Base-by-base conservation (phyloP, 352 stramenopile genomes). In the Lagenidium giganteum region DNA sequence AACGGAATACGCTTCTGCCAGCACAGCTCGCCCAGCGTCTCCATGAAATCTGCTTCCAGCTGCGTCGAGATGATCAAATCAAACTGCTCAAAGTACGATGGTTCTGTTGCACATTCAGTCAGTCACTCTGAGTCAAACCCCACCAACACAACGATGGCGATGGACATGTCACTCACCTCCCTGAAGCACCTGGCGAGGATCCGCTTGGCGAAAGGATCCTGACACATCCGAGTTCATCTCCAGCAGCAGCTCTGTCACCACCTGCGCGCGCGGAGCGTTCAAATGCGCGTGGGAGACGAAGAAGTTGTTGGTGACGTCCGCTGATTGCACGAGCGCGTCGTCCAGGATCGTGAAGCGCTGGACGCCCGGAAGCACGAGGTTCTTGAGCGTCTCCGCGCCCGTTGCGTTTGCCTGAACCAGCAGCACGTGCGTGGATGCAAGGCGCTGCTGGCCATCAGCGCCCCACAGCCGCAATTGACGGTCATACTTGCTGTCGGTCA, bases 381-480 rank as follows among this genome's bases (percentile, higher is more conserved):
- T 99, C 76, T 99, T 99, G 38, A 99, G 74, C 22, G 93, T 96
- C 73, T 99, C 96, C 2, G 95, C 95, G 11, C 92, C 96, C 4
- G 89, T 97, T 8, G 95, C 80, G 13, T 89, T 83, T 1, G 94
- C 87, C 20, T 94, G 69, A 8, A 99, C 35, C 16, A 98, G 69
- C 22, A 98, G 61, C 8, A 98, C 78, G 56, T 90, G 74, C 35
- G 91, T 94, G 29, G 60, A 76, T 24, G 78, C 79, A 7, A 99
- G 73, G 1, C 77, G 75, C 20, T 67, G 70, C 68, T 99, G 96
- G 26, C 96, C 96, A 18, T 95, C 70, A 35, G 90, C 70, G 29
- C 96, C 96, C 96, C 96, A 99, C 16, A 99, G 81, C 21, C 96
- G 91, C 41, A 99, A 73, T 73, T 99, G 96, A n/a, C 96, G 81